Conservation (phyloP, 179 eudicot genomes). For the Carnegiea gigantea region DNA sequence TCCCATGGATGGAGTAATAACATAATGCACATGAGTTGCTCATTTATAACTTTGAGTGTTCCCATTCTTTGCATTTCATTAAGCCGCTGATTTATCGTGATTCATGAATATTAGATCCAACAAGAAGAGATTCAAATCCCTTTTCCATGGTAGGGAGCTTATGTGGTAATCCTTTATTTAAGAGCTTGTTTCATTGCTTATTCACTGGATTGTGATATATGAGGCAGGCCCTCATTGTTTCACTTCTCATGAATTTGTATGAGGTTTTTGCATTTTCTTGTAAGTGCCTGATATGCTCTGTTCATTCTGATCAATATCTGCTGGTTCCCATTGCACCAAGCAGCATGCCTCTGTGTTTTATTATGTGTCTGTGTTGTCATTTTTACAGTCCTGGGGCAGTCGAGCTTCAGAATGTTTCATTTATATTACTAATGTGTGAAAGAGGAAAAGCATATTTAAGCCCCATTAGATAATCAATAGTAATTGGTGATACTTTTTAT, state of each 20-base stretch:
- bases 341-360: not conserved
- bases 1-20: not conserved
- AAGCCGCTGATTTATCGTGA: not conserved
- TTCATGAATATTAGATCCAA: not conserved
- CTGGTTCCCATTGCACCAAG: not conserved
- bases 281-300: not conserved
- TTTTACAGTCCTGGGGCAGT: not conserved
- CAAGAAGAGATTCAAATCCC: not conserved
- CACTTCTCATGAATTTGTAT: not conserved
- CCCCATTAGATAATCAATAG: not conserved
- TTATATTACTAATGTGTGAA: too few species aligned
- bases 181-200: not conserved
- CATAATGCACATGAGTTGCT: not conserved
- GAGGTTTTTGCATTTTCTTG: not conserved
- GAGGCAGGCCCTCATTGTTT: not conserved
- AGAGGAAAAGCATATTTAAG: too few species aligned
- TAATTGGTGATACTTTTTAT: too few species aligned
- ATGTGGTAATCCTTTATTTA: not conserved
- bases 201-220: not conserved
- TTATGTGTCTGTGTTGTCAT: not conserved
- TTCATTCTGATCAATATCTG: not conserved
- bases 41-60: not conserved
- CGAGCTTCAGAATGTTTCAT: too few species aligned
- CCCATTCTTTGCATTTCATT: not conserved
- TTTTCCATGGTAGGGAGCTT: not conserved